These are phyloP conservation scores for Kwoniella botswanensis DNA, from an alignment of 768 basidiomycete genomes.

Conservation along the genomic window DNA sequence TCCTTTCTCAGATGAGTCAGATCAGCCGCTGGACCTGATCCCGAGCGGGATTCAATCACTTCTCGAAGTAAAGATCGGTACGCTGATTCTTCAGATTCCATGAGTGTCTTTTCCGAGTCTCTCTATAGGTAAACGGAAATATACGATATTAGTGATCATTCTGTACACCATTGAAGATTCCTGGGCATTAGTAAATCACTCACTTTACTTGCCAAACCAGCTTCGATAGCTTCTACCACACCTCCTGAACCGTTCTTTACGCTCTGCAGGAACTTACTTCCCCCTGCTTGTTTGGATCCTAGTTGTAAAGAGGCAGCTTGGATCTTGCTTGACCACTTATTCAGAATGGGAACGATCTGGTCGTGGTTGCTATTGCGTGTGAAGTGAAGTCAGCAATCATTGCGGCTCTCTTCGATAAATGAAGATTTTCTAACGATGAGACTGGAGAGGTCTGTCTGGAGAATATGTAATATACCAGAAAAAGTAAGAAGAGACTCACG, in stretches of 20 bases:
- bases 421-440: no score
- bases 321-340: slow-evolving; percentile 96
- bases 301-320: slow-evolving; percentile 82
- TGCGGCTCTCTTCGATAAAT: not conserved
- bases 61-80: slow-evolving; percentile 91
- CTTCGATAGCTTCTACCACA: slow-evolving; percentile 77
- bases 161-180: not conserved
- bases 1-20: slow-evolving; percentile 49
- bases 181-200: slow-evolving; percentile 10
- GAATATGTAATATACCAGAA: not conserved
- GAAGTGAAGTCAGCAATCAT: slow-evolving; percentile 14
- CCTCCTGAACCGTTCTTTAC: slow-evolving; percentile 50
- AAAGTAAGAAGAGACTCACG: slow-evolving; percentile 41
- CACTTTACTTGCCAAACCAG: slow-evolving; percentile 63
- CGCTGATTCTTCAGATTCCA: slow-evolving; percentile 60
- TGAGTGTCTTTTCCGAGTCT: slow-evolving; percentile 36
- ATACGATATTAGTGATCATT: not conserved
- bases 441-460: no score
- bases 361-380: slow-evolving; percentile 66
- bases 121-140: slow-evolving; percentile 15
- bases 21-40: slow-evolving; percentile 29
- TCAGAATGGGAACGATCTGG: slow-evolving; percentile 74
- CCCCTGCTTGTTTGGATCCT: slow-evolving; percentile 65
- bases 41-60: slow-evolving; percentile 72
- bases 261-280: slow-evolving; percentile 63